Evolutionary conservation across 352 stramenopile species (phyloP), one percentile per base, ranked within the genome.

Genomic region (Phytophthora sp.): DNA sequence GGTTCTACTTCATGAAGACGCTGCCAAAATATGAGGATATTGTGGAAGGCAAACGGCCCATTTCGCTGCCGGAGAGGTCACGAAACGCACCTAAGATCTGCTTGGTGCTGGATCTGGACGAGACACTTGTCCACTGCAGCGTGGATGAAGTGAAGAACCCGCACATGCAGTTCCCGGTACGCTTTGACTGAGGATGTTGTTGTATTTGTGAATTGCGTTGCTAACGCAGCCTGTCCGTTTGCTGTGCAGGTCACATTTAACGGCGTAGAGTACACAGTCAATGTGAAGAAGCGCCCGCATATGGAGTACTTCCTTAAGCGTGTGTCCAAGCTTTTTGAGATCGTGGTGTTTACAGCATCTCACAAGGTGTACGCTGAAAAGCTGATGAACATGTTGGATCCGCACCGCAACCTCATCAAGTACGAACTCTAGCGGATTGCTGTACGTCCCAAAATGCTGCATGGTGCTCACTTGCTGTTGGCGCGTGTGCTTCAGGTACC

Each of bases 261-360:
- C 66, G 95, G 94, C 50, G 83, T 92, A n/a, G 90, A 95, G 28
- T 98, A 99, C 69, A 87, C 80, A 26, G 97, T 99, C 12, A 98
- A 99, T 62, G 98, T 99, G 12, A 90, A 95, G 46, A 97, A 98
- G 77, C 88, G 98, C 32, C 98, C 98, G 13, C 90, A 97, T 59
- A 89, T 99, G 71, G 85, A 96, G 24, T 88, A 97, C 30, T 99
- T 99, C 73, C 76, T 99, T 26, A 83, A 92, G 34, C 80, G 81
- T 28, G 95, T 98, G 10, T 82, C 85, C 5, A 86, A 88, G 43
- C 80, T 96, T 21, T 99, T 99, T 62, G 98, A 99, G 71, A 95
- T 99, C n/a, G 91, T 99, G n/a, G 88, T 99, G 5, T 99, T 99
- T 75, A 99, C 98, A 2, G 98, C 98, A 0, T 98, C 91, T 23